Base-by-base conservation (phyloP, 345 rosid species). In the Adansonia digitata region DNA sequence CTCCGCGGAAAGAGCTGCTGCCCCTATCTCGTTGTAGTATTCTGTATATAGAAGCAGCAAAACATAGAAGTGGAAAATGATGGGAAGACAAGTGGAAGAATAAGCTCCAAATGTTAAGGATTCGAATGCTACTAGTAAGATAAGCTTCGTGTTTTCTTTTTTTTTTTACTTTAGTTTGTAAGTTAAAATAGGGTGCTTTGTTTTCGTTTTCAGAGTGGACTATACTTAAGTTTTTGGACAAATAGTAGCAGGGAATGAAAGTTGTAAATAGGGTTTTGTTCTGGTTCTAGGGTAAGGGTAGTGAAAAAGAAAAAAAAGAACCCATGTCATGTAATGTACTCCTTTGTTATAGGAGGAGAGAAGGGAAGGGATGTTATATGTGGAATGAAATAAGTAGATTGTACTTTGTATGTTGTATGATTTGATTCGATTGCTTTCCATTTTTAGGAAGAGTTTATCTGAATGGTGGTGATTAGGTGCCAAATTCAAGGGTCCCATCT, bases 11-110 rank as follows among this genome's bases (percentile, higher is more conserved):
- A 72, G 1, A 20, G 37, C 37, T n/a, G n/a, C n/a, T n/a, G n/a
- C 27, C 24, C 69, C 77, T 0, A 10, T 37, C 45, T 34, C 18
- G 56, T 27, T 80, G 48, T 27, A 29, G 46, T 72, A 43, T 27
- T 74, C 64, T 85, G 78, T 71, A 79, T 35, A 83, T 77, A 81
- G 75, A 57, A 80, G 82, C 78, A 81, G 62, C 61, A 75, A 57
- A 52, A 7, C 34, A 31, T n/a, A 52, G 42, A 48, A 56, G 63
- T 57, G 71, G 42, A 51, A 68, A 31, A 22, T 24, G 77, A 53
- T 29, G 53, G 48, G 14, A 40, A 60, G 78, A 77, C 68, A 75
- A 76, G 81, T 27, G 63, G 39, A 12, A 27, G 13, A 59, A 59
- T 5, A 31, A 29, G 34, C 66, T 7, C 48, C 77, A 66, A 45